Conservation (phyloP, 805 yeast genomes). For the Hanseniaspora jakobsenii region DNA sequence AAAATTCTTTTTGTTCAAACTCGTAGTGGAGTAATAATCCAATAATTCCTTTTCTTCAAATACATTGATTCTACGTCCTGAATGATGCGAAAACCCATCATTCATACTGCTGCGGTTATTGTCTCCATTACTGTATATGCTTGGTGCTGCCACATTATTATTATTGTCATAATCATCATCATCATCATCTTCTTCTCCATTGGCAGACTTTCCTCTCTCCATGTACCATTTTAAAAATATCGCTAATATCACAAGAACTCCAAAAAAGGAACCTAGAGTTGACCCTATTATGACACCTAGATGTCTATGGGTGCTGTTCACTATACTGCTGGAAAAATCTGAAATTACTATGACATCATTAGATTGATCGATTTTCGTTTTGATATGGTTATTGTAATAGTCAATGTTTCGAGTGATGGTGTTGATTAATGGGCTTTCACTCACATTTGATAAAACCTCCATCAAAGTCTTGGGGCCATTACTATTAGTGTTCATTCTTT, state of each 20-base stretch:
- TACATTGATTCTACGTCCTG: conserved; percentile 14
- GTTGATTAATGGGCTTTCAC: not conserved
- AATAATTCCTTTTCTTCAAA: conserved; percentile 15
- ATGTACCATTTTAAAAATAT: not conserved
- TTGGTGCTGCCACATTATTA: not conserved
- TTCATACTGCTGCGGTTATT: not conserved
- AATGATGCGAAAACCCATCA: conserved; percentile 14
- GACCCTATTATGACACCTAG: conserved; percentile 6
- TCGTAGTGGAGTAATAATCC: not conserved
- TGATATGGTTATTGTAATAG: not conserved
- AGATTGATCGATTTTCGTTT: conserved; percentile 1
- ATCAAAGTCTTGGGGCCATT: conserved; percentile 3
- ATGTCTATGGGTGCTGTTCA: not conserved
- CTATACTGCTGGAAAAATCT: not conserved
- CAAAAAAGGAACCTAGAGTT: conserved; percentile 13
- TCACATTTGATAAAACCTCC: conserved; percentile 9
- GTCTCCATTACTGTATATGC: too few species aligned
- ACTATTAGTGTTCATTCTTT: not conserved
- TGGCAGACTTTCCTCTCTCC: not conserved
- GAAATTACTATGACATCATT: conserved; percentile 2
- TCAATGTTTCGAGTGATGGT: conserved; percentile 10
- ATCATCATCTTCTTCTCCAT: not conserved
- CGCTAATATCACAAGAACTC: not conserved
- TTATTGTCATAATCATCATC: not conserved
- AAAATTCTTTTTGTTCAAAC: not conserved